Conservation (phyloP, 371 early-diverging fungal genomes). For the Mucor circinelloides region DNA sequence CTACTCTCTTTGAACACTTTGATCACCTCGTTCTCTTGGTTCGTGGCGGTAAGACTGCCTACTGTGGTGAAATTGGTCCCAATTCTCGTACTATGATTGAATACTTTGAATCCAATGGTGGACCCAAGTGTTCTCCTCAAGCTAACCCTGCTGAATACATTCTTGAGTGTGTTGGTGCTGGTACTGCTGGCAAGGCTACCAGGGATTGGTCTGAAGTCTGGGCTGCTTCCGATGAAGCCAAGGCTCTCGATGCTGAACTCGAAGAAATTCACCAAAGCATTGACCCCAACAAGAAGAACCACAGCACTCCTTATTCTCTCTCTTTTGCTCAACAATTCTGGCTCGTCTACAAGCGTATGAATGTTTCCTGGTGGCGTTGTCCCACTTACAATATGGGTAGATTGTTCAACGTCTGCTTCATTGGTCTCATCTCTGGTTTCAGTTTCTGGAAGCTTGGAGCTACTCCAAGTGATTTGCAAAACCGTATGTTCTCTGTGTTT, state of each 20-base stretch:
- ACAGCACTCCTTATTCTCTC: constrained; percentile 31
- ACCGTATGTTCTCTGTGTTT: constrained; percentile 76
- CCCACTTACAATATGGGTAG: constrained; percentile 73
- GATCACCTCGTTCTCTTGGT: constrained; percentile 80
- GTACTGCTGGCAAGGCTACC: constrained; percentile 59
- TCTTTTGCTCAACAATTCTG: constrained; percentile 49
- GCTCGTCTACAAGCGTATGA: constrained; percentile 67
- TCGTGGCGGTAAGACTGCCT: constrained; percentile 79
- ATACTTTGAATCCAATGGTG: constrained; percentile 71
- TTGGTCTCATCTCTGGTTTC: constrained; percentile 75
- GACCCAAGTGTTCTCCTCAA: constrained; percentile 55
- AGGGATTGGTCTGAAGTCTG: constrained; percentile 69
- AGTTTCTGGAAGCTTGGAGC: constrained; percentile 68
- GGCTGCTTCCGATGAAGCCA: constrained; percentile 52
- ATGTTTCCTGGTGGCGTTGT: constrained; percentile 66
- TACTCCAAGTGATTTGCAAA: constrained; percentile 66
- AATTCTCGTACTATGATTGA: constrained; percentile 55
- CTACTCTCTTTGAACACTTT: constrained; percentile 80
- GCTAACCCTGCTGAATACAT: constrained; percentile 79
- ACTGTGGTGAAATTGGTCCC: constrained; percentile 76
- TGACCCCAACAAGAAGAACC: constrained; percentile 21
- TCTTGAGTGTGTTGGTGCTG: constrained; percentile 67
- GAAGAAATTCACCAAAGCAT: constrained; percentile 33
- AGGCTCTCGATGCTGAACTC: constrained; percentile 40
- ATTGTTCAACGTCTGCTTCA: constrained; percentile 51